Evolutionary conservation across 768 basidiomycete species (phyloP).

Genomic region (Boletus tomentosulus): DNA sequence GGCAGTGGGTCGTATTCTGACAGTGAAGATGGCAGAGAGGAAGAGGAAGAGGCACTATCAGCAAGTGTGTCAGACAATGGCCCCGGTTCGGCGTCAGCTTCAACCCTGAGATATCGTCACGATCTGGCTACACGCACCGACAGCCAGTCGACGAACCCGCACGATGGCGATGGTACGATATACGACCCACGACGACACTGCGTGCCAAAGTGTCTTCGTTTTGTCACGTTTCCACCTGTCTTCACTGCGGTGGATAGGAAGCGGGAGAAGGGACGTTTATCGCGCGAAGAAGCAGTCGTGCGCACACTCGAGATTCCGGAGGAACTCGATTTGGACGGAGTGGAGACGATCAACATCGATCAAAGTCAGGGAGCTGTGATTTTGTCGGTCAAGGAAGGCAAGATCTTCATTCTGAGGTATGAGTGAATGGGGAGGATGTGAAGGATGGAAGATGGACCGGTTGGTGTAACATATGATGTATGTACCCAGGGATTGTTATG

Average conservation of each 20-base stretch:
- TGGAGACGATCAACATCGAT: constrained; percentile 77
- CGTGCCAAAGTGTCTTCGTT: constrained; percentile 52
- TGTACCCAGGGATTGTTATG: background rate
- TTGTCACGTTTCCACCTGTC: constrained; percentile 65
- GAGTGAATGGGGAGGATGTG: constrained; percentile 25
- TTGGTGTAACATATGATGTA: background rate
- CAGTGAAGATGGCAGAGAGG: constrained; percentile 27
- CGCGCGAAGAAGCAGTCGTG: constrained; percentile 42
- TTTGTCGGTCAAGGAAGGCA: constrained; percentile 60
- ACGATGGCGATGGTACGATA: constrained; percentile 18
- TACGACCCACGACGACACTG: constrained; percentile 25
- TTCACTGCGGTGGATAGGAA: constrained; percentile 21
- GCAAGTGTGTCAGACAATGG: constrained; percentile 10
- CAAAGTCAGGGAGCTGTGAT: constrained; percentile 73
- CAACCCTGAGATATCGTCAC: background rate
- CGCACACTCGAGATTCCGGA: constrained; percentile 60
- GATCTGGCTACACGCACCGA: background rate
- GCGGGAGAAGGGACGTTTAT: constrained; percentile 11
- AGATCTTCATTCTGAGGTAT: constrained; percentile 72
- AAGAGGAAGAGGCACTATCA: constrained; percentile 15
- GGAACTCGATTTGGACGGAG: constrained; percentile 58
- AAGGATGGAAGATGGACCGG: no score
- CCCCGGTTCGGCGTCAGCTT: background rate
- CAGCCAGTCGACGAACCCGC: constrained; percentile 11
- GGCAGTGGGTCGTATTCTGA: constrained; percentile 26